These are phyloP conservation scores for Colletotrichum chlorophyti DNA, from an alignment of 2,329 filamentous ascomycete species.

Conservation along the genomic window DNA sequence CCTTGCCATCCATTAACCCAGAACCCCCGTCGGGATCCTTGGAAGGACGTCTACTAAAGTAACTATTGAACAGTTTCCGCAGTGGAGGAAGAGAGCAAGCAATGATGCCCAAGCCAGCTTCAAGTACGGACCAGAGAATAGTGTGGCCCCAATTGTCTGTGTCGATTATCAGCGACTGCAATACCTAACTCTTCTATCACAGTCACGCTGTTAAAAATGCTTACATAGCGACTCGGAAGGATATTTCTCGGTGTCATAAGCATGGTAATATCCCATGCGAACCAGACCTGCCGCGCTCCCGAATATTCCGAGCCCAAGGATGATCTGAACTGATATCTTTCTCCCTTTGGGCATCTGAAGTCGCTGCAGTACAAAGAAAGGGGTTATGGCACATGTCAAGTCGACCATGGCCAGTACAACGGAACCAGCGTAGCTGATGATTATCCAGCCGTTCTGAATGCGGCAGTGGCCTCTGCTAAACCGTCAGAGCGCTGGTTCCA, in stretches of 20 bases:
- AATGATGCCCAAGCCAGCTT: background rate
- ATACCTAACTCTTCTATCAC: too few relatives aligned
- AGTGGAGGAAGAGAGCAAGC: background rate
- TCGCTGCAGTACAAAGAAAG: constrained; percentile 35
- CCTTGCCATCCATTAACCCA: too few relatives aligned
- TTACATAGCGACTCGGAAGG: constrained; percentile 8
- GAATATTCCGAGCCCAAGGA: constrained; percentile 1
- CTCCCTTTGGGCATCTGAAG: constrained; percentile 34
- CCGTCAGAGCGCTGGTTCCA: background rate
- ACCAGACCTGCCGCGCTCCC: constrained; percentile 20
- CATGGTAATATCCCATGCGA: constrained; percentile 18
- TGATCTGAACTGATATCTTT: constrained; percentile 24
- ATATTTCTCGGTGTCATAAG: constrained; percentile 16
- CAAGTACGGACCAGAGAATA: background rate
- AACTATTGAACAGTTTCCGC: background rate
- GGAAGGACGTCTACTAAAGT: too few relatives aligned
- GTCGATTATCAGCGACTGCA: background rate
- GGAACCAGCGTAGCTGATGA: constrained; percentile 26
- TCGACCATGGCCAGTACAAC: constrained; percentile 33
- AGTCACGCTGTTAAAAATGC: background rate
- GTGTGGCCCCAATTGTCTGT: background rate
- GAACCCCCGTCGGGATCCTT: too few relatives aligned
- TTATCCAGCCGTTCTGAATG: background rate
- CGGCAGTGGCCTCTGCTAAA: background rate
- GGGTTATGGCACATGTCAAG: constrained; percentile 36